Evolutionary conservation across 257 asterid species (phyloP).

Genomic region (Eucommia ulmoides): DNA sequence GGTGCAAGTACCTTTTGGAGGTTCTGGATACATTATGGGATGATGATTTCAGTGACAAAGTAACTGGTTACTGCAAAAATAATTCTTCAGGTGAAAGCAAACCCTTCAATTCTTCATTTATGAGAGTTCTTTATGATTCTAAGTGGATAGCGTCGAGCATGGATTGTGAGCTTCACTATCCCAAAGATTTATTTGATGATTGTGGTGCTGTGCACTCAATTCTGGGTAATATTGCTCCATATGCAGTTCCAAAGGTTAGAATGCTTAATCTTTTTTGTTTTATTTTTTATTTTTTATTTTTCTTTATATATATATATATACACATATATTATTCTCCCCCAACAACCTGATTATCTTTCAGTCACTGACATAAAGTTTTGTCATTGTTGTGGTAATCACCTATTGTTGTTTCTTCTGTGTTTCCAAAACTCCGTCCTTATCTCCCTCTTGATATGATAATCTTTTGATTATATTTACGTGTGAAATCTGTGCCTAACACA

Average conservation of each 20-base stretch:
- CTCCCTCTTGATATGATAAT: too few relatives aligned
- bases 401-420: too few relatives aligned
- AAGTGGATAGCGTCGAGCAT: slow-evolving; percentile 60
- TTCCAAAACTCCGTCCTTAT: too few relatives aligned
- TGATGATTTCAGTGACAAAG: slow-evolving; percentile 53
- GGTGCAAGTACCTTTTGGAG: slow-evolving; percentile 62
- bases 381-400: neutral
- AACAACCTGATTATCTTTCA: neutral
- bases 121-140: slow-evolving; percentile 37
- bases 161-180: slow-evolving; percentile 42
- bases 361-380: neutral
- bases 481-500: too few relatives aligned
- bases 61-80: slow-evolving; percentile 28
- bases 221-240: slow-evolving; percentile 69
- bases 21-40: slow-evolving; percentile 86
- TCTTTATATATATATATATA: too few relatives aligned
- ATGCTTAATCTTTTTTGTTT: neutral
- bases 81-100: slow-evolving; percentile 37
- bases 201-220: slow-evolving; percentile 62
- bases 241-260: slow-evolving; percentile 68
- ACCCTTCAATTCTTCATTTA: slow-evolving; percentile 44
- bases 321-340: too few relatives aligned
- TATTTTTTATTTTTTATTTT: too few relatives aligned
- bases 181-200: slow-evolving; percentile 70
- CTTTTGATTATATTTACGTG: too few relatives aligned